Percentiles rank a stretch among this genome's conserved stretches.
These are phyloP conservation scores for Circinella umbellata DNA, from an alignment of 371 early-diverging fungal species.

Conservation along the genomic window DNA sequence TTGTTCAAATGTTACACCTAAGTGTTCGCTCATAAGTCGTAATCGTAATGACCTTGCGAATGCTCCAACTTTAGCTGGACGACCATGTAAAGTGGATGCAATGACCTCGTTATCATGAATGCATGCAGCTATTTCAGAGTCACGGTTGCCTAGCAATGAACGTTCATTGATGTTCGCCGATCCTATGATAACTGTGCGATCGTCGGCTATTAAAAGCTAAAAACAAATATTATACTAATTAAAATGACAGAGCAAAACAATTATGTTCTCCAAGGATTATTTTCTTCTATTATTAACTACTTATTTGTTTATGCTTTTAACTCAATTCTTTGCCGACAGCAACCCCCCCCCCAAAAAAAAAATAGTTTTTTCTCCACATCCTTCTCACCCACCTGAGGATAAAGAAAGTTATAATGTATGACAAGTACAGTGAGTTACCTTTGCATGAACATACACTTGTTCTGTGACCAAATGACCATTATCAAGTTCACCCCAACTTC, in stretches of 20 bases:
- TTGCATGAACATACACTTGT: slow-evolving; percentile 89
- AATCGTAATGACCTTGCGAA: slow-evolving; percentile 75
- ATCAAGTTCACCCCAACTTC: slow-evolving; percentile 57
- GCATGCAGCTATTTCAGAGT: slow-evolving; percentile 85
- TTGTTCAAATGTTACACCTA: slow-evolving; percentile 53
- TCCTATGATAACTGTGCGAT: slow-evolving; percentile 78
- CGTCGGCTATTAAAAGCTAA: slow-evolving; percentile 74
- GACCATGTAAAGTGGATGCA: slow-evolving; percentile 63
- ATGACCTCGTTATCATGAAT: slow-evolving; percentile 73
- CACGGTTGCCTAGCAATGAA: slow-evolving; percentile 82
- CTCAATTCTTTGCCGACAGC: slow-evolving; percentile 27
- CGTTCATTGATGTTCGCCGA: slow-evolving; percentile 90
- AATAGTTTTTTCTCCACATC: too few species aligned
- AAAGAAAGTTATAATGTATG: too few species aligned
- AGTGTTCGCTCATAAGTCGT: slow-evolving; percentile 79
- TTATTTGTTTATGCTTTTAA: too few species aligned
- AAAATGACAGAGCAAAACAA: too few species aligned
- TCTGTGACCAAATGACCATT: slow-evolving; percentile 70
- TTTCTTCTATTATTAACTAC: too few species aligned
- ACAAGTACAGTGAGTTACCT: slow-evolving; percentile 52
- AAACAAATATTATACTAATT: background rate
- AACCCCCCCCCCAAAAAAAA: too few species aligned
- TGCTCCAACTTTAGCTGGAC: slow-evolving; percentile 61
- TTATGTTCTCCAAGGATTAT: too few species aligned
- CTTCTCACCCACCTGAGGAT: too few species aligned